Evolutionary conservation across 345 rosid genomes (phyloP).

Genomic region (Eucalyptus marginata): DNA sequence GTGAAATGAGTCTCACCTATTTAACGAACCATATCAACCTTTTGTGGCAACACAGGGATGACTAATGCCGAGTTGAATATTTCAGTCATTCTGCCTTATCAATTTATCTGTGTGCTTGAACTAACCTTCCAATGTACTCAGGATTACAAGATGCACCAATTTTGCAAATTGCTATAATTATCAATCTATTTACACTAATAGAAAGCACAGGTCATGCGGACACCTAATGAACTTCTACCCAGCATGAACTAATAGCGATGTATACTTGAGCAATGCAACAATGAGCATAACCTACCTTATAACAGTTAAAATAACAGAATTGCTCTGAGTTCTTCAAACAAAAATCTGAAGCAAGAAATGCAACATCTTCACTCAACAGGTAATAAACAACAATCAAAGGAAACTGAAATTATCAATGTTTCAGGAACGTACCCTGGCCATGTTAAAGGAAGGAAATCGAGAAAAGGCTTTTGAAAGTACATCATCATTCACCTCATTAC

Average conservation of each 20-base stretch:
- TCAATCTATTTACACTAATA: background rate
- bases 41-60: background rate
- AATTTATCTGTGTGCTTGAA: background rate
- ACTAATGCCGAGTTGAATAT: background rate
- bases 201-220: background rate
- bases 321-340: slow-evolving; percentile 39
- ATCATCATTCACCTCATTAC: slow-evolving; percentile 99
- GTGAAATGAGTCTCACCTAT: background rate
- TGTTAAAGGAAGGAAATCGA: slow-evolving; percentile 90
- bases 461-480: slow-evolving; percentile 95
- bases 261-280: background rate
- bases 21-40: background rate
- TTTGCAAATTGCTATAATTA: background rate
- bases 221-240: background rate
- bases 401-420: background rate
- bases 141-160: background rate
- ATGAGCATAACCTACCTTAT: slow-evolving; percentile 38
- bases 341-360: slow-evolving; percentile 34
- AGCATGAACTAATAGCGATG: background rate
- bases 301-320: slow-evolving; percentile 9
- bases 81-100: background rate
- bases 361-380: slow-evolving; percentile 14
- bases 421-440: slow-evolving; percentile 63
- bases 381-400: background rate
- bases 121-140: background rate